phyloP scores from a whole-genome alignment of 371 early-diverging fungal genomes.

The Choanephora cucurbitarum region DNA sequence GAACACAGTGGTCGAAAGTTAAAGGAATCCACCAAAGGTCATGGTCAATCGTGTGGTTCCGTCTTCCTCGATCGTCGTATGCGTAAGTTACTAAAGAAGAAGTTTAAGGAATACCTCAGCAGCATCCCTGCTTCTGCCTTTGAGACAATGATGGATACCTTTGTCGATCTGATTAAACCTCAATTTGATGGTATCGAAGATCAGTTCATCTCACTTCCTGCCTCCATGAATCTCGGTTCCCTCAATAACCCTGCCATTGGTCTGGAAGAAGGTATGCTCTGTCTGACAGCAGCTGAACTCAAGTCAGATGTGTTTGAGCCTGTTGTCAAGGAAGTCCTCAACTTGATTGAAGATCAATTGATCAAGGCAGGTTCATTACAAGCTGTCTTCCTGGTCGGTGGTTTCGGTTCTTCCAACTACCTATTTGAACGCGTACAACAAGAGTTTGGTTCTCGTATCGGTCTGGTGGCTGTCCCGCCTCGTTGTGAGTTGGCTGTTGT shows the following conservation, averaged over 20 bases:
- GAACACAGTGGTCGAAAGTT: conserved; percentile 43
- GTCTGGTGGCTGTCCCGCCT: conserved; percentile 53
- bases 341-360: conserved; percentile 51
- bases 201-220: conserved; percentile 43
- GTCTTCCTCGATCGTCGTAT: conserved; percentile 62
- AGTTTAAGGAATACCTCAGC: conserved; percentile 52
- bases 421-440: conserved; percentile 54
- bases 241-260: conserved; percentile 40
- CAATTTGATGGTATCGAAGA: conserved; percentile 62
- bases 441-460: conserved; percentile 44
- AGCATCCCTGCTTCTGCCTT: conserved; percentile 60
- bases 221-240: conserved; percentile 23
- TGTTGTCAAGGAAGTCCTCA: conserved; percentile 50
- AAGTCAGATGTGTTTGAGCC: conserved; percentile 58
- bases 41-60: conserved; percentile 61
- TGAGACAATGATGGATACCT: conserved; percentile 59
- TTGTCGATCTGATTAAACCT: conserved; percentile 60
- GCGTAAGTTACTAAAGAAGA: conserved; percentile 57
- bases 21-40: conserved; percentile 62
- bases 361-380: conserved; percentile 47
- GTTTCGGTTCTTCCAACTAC: conserved; percentile 65
- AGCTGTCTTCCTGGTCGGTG: conserved; percentile 63
- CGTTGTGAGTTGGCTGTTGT: conserved; percentile 58
- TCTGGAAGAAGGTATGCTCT: conserved; percentile 59
- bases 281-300: conserved; percentile 56